Conservation (phyloP, 164 flowering plant genomes). For the Brasenia schreberi region DNA sequence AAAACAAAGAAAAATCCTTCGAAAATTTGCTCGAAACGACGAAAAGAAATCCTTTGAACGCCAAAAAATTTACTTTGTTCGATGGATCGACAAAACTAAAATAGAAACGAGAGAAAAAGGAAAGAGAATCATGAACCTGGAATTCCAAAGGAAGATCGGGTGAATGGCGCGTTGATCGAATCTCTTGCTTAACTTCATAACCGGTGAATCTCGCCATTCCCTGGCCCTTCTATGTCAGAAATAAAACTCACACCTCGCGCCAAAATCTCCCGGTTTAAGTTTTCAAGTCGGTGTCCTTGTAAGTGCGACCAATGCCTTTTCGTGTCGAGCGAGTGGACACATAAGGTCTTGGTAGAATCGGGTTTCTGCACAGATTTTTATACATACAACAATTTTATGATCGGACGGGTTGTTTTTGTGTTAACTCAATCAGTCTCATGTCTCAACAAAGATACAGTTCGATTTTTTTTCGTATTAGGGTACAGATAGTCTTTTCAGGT, state of each 20-base stretch:
- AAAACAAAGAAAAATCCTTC: neutral
- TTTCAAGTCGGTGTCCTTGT: neutral
- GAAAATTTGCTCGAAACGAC: neutral
- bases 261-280: neutral
- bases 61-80: no score
- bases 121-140: neutral
- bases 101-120: neutral
- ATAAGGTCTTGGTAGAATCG: no score
- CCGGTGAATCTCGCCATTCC: neutral
- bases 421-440: no score
- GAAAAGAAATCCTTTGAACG: neutral
- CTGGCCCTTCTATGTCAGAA: neutral
- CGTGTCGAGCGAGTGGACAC: no score
- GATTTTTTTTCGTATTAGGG: no score
- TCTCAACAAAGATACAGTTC: no score
- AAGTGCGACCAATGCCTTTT: neutral
- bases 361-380: no score
- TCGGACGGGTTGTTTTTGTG: no score
- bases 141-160: constrained; percentile 12
- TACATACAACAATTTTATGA: no score
- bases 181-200: constrained; percentile 9
- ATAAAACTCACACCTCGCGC: no score
- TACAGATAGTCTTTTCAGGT: no score
- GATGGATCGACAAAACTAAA: neutral
- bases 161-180: constrained; percentile 34